Percentiles rank a stretch among this genome's conserved stretches.
These are phyloP conservation scores for Bauhinia variegata DNA, from an alignment of 306 rosid species.

Conservation along the genomic window DNA sequence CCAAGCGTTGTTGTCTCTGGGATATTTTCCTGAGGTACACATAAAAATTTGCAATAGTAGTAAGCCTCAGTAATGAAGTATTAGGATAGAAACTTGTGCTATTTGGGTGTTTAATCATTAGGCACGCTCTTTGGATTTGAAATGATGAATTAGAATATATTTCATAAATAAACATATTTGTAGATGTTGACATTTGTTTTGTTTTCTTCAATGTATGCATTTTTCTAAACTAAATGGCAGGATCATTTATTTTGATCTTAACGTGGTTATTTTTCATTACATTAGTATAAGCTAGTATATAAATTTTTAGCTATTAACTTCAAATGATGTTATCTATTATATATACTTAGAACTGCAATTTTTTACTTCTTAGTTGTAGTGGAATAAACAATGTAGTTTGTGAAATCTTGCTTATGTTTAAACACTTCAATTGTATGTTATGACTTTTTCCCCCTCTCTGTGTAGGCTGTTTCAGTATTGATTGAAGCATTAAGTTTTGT, in stretches of 20 bases:
- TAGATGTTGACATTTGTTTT: not conserved
- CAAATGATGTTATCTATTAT: slow-evolving; percentile 4
- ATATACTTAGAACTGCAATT: slow-evolving; percentile 19
- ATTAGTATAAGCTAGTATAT: slow-evolving; percentile 8
- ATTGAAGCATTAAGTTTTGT: slow-evolving; percentile 79
- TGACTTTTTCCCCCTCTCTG: slow-evolving; percentile 20
- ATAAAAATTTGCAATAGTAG: slow-evolving; percentile 25
- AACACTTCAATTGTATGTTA: slow-evolving; percentile 24
- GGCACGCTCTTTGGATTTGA: slow-evolving; percentile 4
- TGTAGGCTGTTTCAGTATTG: slow-evolving; percentile 76
- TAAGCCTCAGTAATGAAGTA: slow-evolving; percentile 17
- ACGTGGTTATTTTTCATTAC: slow-evolving; percentile 27
- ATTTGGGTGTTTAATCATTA: slow-evolving; percentile 17
- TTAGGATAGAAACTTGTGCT: slow-evolving; percentile 25
- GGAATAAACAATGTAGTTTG: slow-evolving; percentile 15
- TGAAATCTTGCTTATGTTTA: slow-evolving; percentile 26
- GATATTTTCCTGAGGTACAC: slow-evolving; percentile 88
- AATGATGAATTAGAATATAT: not conserved
- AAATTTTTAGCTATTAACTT: not conserved
- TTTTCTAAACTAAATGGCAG: slow-evolving; percentile 1
- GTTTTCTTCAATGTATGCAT: not conserved
- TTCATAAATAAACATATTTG: slow-evolving; percentile 20
- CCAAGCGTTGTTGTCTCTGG: slow-evolving; percentile 81
- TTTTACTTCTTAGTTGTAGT: slow-evolving; percentile 15
- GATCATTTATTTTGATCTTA: slow-evolving; percentile 21